A percentile compares a stretch with the other conserved stretches of the same genome.
These are phyloP conservation scores for Amauroascus verrucosus DNA, from an alignment of 2,329 filamentous ascomycete genomes.

Conservation along the genomic window DNA sequence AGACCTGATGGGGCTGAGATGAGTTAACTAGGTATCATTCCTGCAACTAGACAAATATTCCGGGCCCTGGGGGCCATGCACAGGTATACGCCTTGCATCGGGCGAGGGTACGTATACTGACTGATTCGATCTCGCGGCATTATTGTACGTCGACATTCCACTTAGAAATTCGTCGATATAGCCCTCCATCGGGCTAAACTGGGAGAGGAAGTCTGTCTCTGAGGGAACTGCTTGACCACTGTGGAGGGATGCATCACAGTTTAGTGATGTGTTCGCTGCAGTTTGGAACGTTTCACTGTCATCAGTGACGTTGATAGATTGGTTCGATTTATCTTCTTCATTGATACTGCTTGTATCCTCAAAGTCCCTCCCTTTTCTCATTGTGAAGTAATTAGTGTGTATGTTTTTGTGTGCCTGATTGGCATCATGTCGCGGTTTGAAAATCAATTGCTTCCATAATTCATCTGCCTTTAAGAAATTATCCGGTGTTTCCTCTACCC, in stretches of 20 bases:
- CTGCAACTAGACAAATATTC: background rate
- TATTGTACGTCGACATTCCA: slow-evolving; percentile 15
- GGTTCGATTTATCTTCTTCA: background rate
- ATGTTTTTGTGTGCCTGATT: background rate
- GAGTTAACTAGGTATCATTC: too few species aligned
- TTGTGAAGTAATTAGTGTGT: background rate
- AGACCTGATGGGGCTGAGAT: too few species aligned
- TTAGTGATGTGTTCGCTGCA: slow-evolving; percentile 6
- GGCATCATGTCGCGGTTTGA: background rate
- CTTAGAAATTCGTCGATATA: slow-evolving; percentile 15
- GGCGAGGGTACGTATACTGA: slow-evolving; percentile 5
- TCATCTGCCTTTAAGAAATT: slow-evolving; percentile 2
- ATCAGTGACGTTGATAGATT: background rate
- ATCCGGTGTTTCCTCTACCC: background rate
- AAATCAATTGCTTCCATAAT: slow-evolving; percentile 10
- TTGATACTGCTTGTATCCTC: slow-evolving; percentile 9
- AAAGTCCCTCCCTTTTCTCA: background rate
- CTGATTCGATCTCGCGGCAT: slow-evolving; percentile 5
- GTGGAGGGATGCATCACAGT: background rate
- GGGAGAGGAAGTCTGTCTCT: slow-evolving; percentile 17
- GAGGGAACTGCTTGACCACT: background rate
- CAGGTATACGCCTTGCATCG: background rate
- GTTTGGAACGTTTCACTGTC: background rate
- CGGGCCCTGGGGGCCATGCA: background rate
- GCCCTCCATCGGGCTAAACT: slow-evolving; percentile 17